A percentile compares a stretch with the other conserved stretches of the same genome.
These are phyloP conservation scores for Ustilago xerochloae DNA, from an alignment of 1,284 basidiomycete species.

Conservation along the genomic window DNA sequence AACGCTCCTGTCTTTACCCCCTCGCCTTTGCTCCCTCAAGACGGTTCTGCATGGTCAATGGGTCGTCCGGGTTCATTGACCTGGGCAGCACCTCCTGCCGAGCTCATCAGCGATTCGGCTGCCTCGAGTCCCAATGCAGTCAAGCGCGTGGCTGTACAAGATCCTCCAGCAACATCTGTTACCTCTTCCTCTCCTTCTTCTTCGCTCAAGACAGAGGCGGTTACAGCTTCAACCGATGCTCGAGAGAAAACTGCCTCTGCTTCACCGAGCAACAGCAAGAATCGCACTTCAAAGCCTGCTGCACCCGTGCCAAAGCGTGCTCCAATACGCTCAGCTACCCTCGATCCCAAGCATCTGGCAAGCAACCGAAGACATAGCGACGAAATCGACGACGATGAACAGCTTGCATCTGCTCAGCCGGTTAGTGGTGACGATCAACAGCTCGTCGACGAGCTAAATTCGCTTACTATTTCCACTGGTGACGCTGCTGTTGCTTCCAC, in stretches of 20 bases:
- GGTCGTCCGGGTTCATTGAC: constrained; percentile 17
- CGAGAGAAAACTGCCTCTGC: too few relatives aligned
- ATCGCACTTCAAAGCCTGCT: constrained; percentile 5
- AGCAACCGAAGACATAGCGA: constrained; percentile 15
- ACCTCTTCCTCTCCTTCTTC: constrained; percentile 3
- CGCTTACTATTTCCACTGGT: constrained; percentile 33
- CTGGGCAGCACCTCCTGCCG: constrained; percentile 22
- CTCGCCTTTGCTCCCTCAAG: constrained; percentile 37
- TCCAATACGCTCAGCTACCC: constrained; percentile 38
- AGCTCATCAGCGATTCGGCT: constrained; percentile 15
- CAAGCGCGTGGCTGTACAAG: constrained; percentile 18
- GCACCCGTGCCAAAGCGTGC: constrained; percentile 37
- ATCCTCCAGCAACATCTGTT: not conserved
- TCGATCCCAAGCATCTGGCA: constrained; percentile 38
- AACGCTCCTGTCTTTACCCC: constrained; percentile 28
- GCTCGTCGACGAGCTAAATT: constrained; percentile 14
- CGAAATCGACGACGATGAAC: constrained; percentile 2
- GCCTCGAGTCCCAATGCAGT: constrained; percentile 27
- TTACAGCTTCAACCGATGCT: not conserved
- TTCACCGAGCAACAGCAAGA: constrained; percentile 13
- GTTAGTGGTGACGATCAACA: too few relatives aligned
- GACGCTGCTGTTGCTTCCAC: not conserved
- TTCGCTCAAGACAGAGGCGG: constrained; percentile 2
- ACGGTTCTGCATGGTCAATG: constrained; percentile 43
- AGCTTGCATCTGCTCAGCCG: constrained; percentile 11